Evolutionary conservation across 1,284 basidiomycete species (phyloP).

Genomic region (Puccinia hordei): DNA sequence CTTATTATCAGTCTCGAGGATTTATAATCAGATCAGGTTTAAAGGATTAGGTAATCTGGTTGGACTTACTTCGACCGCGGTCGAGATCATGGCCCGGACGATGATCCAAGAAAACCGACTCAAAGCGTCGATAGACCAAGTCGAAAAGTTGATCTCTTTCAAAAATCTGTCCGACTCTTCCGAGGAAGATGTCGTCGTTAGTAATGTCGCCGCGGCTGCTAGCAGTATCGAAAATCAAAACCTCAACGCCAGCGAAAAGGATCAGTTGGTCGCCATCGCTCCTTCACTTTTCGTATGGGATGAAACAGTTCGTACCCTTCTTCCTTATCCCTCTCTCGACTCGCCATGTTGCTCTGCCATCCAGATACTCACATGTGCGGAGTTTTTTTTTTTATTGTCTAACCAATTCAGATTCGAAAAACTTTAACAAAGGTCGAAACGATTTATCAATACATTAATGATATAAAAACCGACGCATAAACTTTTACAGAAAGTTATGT

Average conservation of each 20-base stretch:
- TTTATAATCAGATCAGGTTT: constrained; percentile 56
- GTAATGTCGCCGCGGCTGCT: constrained; percentile 47
- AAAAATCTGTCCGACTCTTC: constrained; percentile 63
- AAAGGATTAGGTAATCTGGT: constrained; percentile 55
- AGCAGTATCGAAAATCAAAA: not conserved
- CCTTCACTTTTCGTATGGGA: constrained; percentile 44
- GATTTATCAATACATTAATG: constrained; percentile 36
- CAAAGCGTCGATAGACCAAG: constrained; percentile 88
- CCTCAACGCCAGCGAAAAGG: not conserved
- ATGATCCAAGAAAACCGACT: constrained; percentile 96
- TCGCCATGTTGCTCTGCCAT: too few species aligned
- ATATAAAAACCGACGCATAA: not conserved
- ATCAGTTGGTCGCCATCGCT: constrained; percentile 36
- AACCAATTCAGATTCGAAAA: constrained; percentile 29
- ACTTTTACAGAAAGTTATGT: too few species aligned
- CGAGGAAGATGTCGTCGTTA: constrained; percentile 63
- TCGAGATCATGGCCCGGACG: constrained; percentile 87
- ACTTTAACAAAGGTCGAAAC: constrained; percentile 40
- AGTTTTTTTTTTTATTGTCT: not conserved
- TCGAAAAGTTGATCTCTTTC: constrained; percentile 87
- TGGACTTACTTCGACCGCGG: constrained; percentile 65
- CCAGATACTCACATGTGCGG: too few species aligned
- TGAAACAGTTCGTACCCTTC: constrained; percentile 18
- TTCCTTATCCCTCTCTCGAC: not conserved
- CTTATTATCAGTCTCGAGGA: constrained; percentile 84